phyloP scores from a whole-genome alignment of 192 early-diverging fungal genomes.

The Backusella sp. region DNA sequence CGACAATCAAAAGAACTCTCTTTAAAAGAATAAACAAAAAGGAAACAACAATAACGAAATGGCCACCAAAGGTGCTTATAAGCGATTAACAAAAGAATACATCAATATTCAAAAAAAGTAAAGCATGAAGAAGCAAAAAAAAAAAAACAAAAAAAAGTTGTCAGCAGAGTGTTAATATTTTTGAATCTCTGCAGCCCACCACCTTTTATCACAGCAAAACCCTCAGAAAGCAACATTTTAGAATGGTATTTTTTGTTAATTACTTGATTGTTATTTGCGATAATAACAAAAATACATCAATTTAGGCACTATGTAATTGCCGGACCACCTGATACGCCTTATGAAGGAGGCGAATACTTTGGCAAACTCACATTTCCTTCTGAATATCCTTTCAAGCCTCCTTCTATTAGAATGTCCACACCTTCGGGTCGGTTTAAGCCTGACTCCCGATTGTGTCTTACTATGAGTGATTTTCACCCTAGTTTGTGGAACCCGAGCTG shows the following conservation, averaged over 20 bases:
- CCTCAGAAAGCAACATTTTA: conserved; percentile 91
- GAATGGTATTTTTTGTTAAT: conserved; percentile 71
- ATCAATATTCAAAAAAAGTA: conserved; percentile 61
- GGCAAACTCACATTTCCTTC: conserved; percentile 89
- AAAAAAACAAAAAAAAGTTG: neutral
- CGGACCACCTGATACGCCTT: conserved; percentile 95
- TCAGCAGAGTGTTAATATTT: neutral
- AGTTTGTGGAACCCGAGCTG: conserved; percentile 96
- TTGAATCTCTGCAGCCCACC: conserved; percentile 57
- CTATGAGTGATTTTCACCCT: conserved; percentile 96
- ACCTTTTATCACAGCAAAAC: conserved; percentile 88
- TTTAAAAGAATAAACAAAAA: neutral
- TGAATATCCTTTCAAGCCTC: conserved; percentile 96
- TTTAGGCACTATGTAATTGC: conserved; percentile 93
- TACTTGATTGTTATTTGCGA: neutral
- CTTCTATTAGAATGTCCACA: conserved; percentile 81
- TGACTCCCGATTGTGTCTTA: conserved; percentile 92
- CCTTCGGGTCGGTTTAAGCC: conserved; percentile 89
- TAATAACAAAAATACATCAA: neutral
- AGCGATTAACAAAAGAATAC: conserved; percentile 79
- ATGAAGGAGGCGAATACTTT: conserved; percentile 91
- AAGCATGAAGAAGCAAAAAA: neutral
- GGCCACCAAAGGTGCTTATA: conserved; percentile 79
- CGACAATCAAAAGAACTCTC: neutral
- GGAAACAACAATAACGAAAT: conserved; percentile 39